A percentile compares a stretch with the other conserved stretches of the same genome.
phyloP scores from a whole-genome alignment of 2,329 filamentous ascomycete species.

The Diaporthe vexans region DNA sequence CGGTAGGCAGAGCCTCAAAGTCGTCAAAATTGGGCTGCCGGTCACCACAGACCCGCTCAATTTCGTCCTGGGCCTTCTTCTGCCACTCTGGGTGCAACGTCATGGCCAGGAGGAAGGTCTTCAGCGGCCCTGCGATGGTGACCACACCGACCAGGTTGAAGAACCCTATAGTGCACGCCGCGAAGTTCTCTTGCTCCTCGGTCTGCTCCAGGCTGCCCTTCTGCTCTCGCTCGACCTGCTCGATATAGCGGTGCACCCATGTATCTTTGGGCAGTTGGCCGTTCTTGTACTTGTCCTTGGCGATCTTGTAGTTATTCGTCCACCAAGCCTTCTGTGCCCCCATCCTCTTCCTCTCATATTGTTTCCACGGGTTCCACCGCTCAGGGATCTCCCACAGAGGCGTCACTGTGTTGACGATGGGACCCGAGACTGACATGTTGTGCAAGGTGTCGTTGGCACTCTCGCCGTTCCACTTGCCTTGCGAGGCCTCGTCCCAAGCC shows the following conservation, averaged over 20 bases:
- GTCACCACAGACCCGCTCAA: slow-evolving; percentile 68
- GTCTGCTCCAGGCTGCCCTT: slow-evolving; percentile 57
- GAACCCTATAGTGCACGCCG: slow-evolving; percentile 66
- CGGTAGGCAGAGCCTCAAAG: slow-evolving; percentile 63
- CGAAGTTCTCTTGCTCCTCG: slow-evolving; percentile 60
- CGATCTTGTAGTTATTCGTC: slow-evolving; percentile 57
- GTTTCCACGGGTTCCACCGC: slow-evolving; percentile 63
- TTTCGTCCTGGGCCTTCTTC: slow-evolving; percentile 67
- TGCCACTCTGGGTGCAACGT: slow-evolving; percentile 67
- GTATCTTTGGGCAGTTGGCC: slow-evolving; percentile 60
- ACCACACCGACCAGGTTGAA: slow-evolving; percentile 65
- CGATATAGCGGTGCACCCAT: slow-evolving; percentile 64
- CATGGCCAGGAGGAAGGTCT: slow-evolving; percentile 68
- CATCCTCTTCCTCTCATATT: slow-evolving; percentile 60
- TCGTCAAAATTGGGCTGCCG: slow-evolving; percentile 66
- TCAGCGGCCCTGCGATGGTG: slow-evolving; percentile 63
- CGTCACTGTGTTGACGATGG: slow-evolving; percentile 64
- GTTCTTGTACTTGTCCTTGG: slow-evolving; percentile 56
- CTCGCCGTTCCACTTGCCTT: slow-evolving; percentile 60
- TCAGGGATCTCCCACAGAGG: slow-evolving; percentile 61
- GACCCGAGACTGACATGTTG: slow-evolving; percentile 66
- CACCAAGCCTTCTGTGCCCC: slow-evolving; percentile 61
- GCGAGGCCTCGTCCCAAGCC: slow-evolving; percentile 64
- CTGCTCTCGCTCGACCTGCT: slow-evolving; percentile 56
- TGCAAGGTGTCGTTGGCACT: slow-evolving; percentile 62